Percentiles rank a stretch among this genome's conserved stretches.
Conservation (phyloP, 768 basidiomycete species). For the Leccinum olivaceopallidum region DNA sequence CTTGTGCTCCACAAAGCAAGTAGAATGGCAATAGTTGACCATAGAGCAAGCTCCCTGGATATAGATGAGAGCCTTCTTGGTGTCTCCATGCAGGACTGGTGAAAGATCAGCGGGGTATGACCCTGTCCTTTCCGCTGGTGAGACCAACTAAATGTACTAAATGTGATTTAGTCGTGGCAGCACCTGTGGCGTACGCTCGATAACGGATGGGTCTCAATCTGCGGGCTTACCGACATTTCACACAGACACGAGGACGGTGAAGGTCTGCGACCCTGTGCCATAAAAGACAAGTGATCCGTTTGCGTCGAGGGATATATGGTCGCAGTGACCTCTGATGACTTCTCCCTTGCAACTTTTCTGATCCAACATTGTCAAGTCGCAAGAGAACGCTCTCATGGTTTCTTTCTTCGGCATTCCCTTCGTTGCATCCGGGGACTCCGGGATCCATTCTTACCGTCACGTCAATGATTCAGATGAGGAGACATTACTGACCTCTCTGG, state of each 20-base stretch:
- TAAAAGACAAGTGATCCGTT: slow-evolving; percentile 1
- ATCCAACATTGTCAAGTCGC: not conserved
- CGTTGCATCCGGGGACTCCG: not conserved
- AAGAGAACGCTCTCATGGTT: slow-evolving; percentile 6
- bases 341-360: not conserved
- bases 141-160: slow-evolving; percentile 3
- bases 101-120: not conserved
- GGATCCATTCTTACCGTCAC: slow-evolving; percentile 12
- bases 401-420: slow-evolving; percentile 3
- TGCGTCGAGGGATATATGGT: slow-evolving; percentile 9
- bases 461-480: slow-evolving; percentile 22
- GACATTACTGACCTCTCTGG: slow-evolving; percentile 3
- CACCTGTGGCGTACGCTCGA: slow-evolving; percentile 1
- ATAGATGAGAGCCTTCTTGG: slow-evolving; percentile 3
- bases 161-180: slow-evolving; percentile 1
- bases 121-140: not conserved
- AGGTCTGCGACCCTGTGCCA: not conserved
- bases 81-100: slow-evolving; percentile 12
- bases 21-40: slow-evolving; percentile 20
- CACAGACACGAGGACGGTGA: slow-evolving; percentile 9
- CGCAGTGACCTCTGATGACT: not conserved
- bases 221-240: not conserved
- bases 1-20: slow-evolving; percentile 24
- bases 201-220: slow-evolving; percentile 5
- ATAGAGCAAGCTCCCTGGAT: slow-evolving; percentile 23